Evolutionary conservation across 2,329 filamentous ascomycete genomes (phyloP), one percentile per base, ranked within the genome.

Genomic region (Fusarium sp.): DNA sequence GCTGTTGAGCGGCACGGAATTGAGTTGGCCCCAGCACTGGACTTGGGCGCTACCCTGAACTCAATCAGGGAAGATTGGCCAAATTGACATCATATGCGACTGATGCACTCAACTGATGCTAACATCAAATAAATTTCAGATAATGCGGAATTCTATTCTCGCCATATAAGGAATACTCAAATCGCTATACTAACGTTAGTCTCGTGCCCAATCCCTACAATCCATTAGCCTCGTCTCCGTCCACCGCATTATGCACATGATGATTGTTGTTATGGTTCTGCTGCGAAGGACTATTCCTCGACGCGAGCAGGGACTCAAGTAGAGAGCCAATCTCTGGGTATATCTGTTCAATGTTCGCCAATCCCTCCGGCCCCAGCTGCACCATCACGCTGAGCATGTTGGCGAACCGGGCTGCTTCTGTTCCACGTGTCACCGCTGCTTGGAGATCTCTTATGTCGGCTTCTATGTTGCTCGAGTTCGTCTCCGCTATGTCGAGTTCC

Each of bases 301-400:
- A 67, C 14, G 61, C 73, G 8, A 78, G 70, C 42, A 78, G 54
- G 45, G 72, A 74, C 47, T 78, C 76, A 31, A 78, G 66, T 50
- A 78, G 56, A 26, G 76, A 76, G 38, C 75, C 76, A 61, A 78
- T 78, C 73, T 78, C 76, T 31, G 76, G 76, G 74, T 78, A 78
- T 76, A 78, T 77, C 41, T 74, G 69, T 71, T 78, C 76, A 60
- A 78, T 76, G 50, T 66, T 76, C 35, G 73, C 75, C 42, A 78
- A 45, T 20, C 76, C 76, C 47, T 73, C 73, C 7, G 76, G 76
- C 10, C 76, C 76, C 33, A 78, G 39, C 56, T 75, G 76, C 53
- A 78, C 76, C 65, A 78, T 70, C 8, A 76, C 68, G 61, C 76
- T 68, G 55, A 78, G 77, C 75, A 78, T 77, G 61, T 71, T 67